Conservation (phyloP, 768 basidiomycete species). For the Cytidiella melzeri region DNA sequence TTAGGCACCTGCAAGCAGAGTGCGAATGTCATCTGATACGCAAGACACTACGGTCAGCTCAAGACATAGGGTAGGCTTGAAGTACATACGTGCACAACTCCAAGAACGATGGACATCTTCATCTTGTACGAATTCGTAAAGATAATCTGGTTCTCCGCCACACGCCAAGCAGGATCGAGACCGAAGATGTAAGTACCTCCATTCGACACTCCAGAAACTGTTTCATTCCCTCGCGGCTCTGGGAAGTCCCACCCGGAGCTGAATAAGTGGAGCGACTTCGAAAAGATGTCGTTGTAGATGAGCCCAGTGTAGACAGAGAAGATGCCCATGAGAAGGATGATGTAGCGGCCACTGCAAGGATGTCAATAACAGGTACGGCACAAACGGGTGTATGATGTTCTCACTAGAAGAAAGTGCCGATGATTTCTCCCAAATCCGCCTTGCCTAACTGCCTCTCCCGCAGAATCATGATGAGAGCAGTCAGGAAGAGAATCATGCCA, state of each 20-base stretch:
- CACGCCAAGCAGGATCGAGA: slow-evolving; percentile 93
- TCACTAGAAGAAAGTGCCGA: slow-evolving; percentile 88
- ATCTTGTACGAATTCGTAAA: slow-evolving; percentile 99
- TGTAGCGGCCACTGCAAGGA: slow-evolving; percentile 80
- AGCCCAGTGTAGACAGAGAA: slow-evolving; percentile 96
- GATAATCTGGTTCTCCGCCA: slow-evolving; percentile 81
- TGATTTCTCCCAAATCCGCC: slow-evolving; percentile 72
- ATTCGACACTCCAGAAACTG: slow-evolving; percentile 45
- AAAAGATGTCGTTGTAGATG: slow-evolving; percentile 99
- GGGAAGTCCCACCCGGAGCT: slow-evolving; percentile 85
- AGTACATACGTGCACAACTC: slow-evolving; percentile 84
- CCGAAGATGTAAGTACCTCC: slow-evolving; percentile 88
- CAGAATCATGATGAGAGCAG: slow-evolving; percentile 80
- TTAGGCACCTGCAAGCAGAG: slow-evolving; percentile 95
- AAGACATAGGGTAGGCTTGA: slow-evolving; percentile 3
- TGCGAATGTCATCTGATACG: slow-evolving; percentile 91
- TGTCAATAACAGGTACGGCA: slow-evolving; percentile 17
- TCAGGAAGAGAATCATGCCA: slow-evolving; percentile 72
- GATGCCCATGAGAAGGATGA: slow-evolving; percentile 95
- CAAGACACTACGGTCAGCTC: slow-evolving; percentile 1
- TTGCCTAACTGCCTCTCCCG: slow-evolving; percentile 78
- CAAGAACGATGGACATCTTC: slow-evolving; percentile 97
- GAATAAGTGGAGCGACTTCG: slow-evolving; percentile 83
- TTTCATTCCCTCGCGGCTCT: slow-evolving; percentile 35
- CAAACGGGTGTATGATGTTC: slow-evolving; percentile 27